These are phyloP conservation scores for Leptographium radiaticola DNA, from an alignment of 2,329 filamentous ascomycete genomes.

Conservation along the genomic window DNA sequence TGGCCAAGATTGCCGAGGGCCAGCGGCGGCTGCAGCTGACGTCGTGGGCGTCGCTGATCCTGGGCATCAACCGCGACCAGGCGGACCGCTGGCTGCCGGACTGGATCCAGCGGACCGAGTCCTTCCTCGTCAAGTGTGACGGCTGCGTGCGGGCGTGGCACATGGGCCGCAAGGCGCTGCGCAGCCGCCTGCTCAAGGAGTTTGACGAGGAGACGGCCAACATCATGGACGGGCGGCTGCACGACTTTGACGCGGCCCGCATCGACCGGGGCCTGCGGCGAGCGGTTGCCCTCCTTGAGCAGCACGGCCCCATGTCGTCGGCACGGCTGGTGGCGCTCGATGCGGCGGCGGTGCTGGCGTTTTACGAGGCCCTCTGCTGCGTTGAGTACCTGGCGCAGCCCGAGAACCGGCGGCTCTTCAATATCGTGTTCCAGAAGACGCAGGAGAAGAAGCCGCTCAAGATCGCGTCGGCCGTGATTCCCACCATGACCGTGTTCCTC, in stretches of 20 bases:
- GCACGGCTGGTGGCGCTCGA: constrained; percentile 32
- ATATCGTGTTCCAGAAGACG: constrained; percentile 69
- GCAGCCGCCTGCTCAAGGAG: constrained; percentile 48
- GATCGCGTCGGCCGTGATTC: constrained; percentile 57
- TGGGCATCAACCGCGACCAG: constrained; percentile 51
- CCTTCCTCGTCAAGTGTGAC: constrained; percentile 50
- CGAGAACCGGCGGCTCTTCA: constrained; percentile 48
- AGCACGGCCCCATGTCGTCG: constrained; percentile 32
- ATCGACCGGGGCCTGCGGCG: constrained; percentile 29
- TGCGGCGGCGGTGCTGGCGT: constrained; percentile 55
- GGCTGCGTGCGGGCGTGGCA: constrained; percentile 65
- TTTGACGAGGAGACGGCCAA: constrained; percentile 27
- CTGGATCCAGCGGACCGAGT: constrained; percentile 44
- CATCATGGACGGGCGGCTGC: constrained; percentile 26
- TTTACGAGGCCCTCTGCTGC: constrained; percentile 83
- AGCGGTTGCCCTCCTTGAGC: constrained; percentile 33
- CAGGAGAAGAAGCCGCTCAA: constrained; percentile 70
- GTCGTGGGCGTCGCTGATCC: constrained; percentile 54
- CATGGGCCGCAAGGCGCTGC: constrained; percentile 48
- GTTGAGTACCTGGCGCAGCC: constrained; percentile 56
- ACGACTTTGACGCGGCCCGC: constrained; percentile 22
- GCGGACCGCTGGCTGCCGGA: constrained; percentile 45
- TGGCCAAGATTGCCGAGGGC: constrained; percentile 45
- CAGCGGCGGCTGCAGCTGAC: constrained; percentile 45
- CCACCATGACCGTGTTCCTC: constrained; percentile 73